These are phyloP conservation scores for Rhododendron ferrugineum DNA, from an alignment of 148 eudicot species.

Conservation along the genomic window DNA sequence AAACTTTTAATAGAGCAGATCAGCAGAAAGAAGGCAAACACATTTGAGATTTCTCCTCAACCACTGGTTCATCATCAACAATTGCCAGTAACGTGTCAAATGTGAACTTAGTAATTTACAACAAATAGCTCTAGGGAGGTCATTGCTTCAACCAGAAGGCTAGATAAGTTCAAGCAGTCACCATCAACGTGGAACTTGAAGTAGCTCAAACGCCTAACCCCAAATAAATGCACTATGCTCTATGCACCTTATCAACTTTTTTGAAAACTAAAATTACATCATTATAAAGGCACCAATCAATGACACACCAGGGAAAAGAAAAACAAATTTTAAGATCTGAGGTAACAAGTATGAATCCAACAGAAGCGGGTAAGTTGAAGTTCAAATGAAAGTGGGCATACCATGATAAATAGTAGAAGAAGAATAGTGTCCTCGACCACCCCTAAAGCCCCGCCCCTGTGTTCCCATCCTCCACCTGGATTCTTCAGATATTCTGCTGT, in stretches of 20 bases:
- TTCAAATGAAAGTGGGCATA: slow-evolving; percentile 9
- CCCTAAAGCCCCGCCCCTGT: slow-evolving; percentile 29
- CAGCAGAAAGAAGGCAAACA: not conserved
- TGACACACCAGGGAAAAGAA: not conserved
- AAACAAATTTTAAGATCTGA: not conserved
- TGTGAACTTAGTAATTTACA: not conserved
- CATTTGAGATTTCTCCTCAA: not conserved
- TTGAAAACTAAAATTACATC: not conserved
- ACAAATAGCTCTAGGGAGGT: not conserved
- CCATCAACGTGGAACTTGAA: not conserved
- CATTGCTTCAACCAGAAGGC: not conserved
- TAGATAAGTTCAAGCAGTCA: not conserved
- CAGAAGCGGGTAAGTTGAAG: not conserved
- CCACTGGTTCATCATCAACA: not conserved
- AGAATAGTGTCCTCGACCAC: slow-evolving; percentile 26
- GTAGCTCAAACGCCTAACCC: not conserved
- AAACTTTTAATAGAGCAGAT: not conserved
- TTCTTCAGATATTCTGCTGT: slow-evolving; percentile 28
- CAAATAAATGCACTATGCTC: not conserved
- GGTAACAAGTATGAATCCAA: not conserved
- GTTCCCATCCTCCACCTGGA: slow-evolving; percentile 28
- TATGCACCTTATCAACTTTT: not conserved
- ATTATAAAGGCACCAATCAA: not conserved
- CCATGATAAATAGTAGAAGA: slow-evolving; percentile 21
- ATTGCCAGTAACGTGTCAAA: not conserved